A percentile compares a stretch with the other conserved stretches of the same genome.
These are phyloP conservation scores for Setaria viridis DNA, from an alignment of 202 grass and related monocot species.

Conservation along the genomic window DNA sequence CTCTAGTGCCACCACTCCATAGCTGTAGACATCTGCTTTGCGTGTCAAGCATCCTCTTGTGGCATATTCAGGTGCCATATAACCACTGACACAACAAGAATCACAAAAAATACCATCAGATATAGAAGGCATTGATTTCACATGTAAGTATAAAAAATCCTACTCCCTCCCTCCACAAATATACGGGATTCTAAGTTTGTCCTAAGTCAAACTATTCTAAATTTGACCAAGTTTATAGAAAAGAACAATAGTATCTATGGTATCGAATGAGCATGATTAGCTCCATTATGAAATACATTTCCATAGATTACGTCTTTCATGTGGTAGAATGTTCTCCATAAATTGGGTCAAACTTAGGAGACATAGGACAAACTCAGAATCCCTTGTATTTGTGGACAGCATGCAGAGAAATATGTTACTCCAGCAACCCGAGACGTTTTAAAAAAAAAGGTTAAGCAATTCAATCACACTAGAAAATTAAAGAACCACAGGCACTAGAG, in stretches of 20 bases:
- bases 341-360: neutral
- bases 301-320: neutral
- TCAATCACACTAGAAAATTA: slow-evolving; percentile 22
- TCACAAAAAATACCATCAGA: slow-evolving; percentile 18
- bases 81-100: slow-evolving; percentile 65
- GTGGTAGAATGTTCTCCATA: neutral
- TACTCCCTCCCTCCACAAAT: neutral
- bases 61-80: slow-evolving; percentile 96
- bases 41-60: slow-evolving; percentile 90
- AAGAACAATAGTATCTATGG: neutral
- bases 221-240: neutral
- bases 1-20: slow-evolving; percentile 77
- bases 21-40: slow-evolving; percentile 90
- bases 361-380: neutral
- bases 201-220: neutral
- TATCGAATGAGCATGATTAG: neutral
- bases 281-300: neutral
- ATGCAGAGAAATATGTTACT: neutral
- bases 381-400: neutral
- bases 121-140: neutral
- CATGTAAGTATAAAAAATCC: neutral
- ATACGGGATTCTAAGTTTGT: neutral
- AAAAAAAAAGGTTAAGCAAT: slow-evolving; percentile 17
- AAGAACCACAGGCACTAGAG: slow-evolving; percentile 30
- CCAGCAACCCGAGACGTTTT: neutral